Conservation (phyloP, 75 land plant species). For the Pseudotsuga menziesii region DNA sequence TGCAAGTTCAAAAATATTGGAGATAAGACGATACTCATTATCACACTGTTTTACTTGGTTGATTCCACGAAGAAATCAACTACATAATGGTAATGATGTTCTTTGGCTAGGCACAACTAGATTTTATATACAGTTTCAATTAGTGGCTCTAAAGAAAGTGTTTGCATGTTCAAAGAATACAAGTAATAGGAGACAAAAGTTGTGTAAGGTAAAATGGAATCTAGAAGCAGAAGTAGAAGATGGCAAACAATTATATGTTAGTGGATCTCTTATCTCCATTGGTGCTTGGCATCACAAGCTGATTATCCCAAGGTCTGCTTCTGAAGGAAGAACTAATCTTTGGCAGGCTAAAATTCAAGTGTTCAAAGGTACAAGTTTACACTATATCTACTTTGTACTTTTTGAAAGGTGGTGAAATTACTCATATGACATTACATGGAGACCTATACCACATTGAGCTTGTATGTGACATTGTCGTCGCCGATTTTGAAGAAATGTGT, state of each 20-base stretch:
- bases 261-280: constrained; percentile 33
- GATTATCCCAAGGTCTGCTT: constrained; percentile 43
- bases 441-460: constrained; percentile 43
- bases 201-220: constrained; percentile 33
- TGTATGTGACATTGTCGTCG: constrained; percentile 24
- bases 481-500: constrained; percentile 11
- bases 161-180: too few relatives aligned
- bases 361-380: constrained; percentile 37
- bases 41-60: too few relatives aligned
- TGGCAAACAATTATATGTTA: constrained; percentile 37
- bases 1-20: too few relatives aligned
- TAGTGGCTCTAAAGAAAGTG: too few relatives aligned
- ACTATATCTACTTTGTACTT: constrained; percentile 64
- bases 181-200: neutral
- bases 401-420: constrained; percentile 23
- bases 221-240: constrained; percentile 51
- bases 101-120: too few relatives aligned
- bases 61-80: too few relatives aligned
- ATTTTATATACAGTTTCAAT: too few relatives aligned
- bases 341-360: constrained; percentile 63
- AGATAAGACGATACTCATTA: too few relatives aligned
- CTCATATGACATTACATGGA: constrained; percentile 39
- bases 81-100: too few relatives aligned
- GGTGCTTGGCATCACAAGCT: constrained; percentile 58
- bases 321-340: constrained; percentile 22